Percentiles rank a stretch among this genome's conserved stretches.
Conservation (phyloP, 306 rosid genomes). For the Fagus sylvatica region DNA sequence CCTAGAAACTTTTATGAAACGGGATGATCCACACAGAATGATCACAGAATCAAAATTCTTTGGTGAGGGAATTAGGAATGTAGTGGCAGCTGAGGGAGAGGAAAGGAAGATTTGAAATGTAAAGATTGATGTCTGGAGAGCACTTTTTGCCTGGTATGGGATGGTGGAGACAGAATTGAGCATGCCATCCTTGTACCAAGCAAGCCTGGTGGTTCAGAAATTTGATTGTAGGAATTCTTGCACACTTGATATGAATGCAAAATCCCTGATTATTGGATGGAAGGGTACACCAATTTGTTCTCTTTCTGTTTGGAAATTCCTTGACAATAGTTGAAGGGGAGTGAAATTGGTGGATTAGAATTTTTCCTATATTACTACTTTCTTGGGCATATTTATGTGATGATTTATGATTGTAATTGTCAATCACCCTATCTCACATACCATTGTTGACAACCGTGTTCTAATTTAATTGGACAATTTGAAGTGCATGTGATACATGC, state of each 20-base stretch:
- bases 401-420: no score
- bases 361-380: neutral
- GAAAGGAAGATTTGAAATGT: slow-evolving; percentile 52
- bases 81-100: slow-evolving; percentile 55
- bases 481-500: no score
- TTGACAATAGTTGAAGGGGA: slow-evolving; percentile 3
- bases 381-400: neutral
- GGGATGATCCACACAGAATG: slow-evolving; percentile 39
- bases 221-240: slow-evolving; percentile 44
- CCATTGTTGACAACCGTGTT: no score
- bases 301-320: slow-evolving; percentile 66
- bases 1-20: slow-evolving; percentile 43
- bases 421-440: no score
- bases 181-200: slow-evolving; percentile 52
- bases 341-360: neutral
- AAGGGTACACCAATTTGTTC: slow-evolving; percentile 66
- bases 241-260: slow-evolving; percentile 45
- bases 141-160: slow-evolving; percentile 51
- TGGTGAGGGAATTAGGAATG: slow-evolving; percentile 48
- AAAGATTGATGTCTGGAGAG: slow-evolving; percentile 71
- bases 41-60: slow-evolving; percentile 44
- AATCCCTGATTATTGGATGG: slow-evolving; percentile 54
- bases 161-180: slow-evolving; percentile 60
- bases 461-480: no score
- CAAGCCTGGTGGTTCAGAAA: slow-evolving; percentile 40